A percentile compares a stretch with the other conserved stretches of the same genome.
Conservation (phyloP, 2,329 filamentous ascomycete species). For the Ophiosphaerella herpotricha region DNA sequence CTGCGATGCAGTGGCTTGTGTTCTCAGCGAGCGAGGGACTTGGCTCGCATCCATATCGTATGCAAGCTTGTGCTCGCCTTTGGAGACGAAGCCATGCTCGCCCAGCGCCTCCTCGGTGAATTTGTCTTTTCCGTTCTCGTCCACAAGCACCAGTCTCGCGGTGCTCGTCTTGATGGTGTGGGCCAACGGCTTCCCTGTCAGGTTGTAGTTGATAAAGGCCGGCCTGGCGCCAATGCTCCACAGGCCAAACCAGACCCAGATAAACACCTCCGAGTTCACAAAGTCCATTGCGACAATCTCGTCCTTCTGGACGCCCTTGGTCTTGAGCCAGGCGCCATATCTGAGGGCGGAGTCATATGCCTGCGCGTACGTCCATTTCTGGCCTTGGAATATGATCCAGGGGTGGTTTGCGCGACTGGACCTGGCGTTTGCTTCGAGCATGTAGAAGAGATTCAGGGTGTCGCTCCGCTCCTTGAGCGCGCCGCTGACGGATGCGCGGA, state of each 20-base stretch:
- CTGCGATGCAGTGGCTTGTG: conserved; percentile 19
- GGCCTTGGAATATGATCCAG: conserved; percentile 42
- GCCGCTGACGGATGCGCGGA: conserved; percentile 53
- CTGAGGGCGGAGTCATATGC: conserved; percentile 40
- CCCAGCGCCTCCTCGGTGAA: conserved; percentile 31
- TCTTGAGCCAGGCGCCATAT: conserved; percentile 46
- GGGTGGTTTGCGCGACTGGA: conserved; percentile 29
- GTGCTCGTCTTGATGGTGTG: conserved; percentile 63
- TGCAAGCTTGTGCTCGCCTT: conserved; percentile 19
- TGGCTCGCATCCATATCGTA: conserved; percentile 29
- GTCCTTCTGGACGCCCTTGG: conserved; percentile 38
- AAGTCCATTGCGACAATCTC: conserved; percentile 48
- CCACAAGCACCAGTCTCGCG: conserved; percentile 62
- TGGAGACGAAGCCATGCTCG: conserved; percentile 34
- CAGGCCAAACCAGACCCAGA: conserved; percentile 46
- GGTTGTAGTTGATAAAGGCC: conserved; percentile 47
- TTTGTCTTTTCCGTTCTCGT: conserved; percentile 52
- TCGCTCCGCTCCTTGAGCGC: conserved; percentile 60
- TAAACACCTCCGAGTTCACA: conserved; percentile 42
- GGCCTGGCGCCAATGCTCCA: conserved; percentile 47
- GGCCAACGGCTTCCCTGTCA: conserved; percentile 41
- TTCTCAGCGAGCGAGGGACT: conserved; percentile 21
- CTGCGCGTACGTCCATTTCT: conserved; percentile 40
- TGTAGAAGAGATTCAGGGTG: conserved; percentile 61
- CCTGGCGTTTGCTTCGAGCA: conserved; percentile 39